These are phyloP conservation scores for Aphanomyces cochlioides DNA, from an alignment of 352 stramenopile genomes.

Conservation along the genomic window DNA sequence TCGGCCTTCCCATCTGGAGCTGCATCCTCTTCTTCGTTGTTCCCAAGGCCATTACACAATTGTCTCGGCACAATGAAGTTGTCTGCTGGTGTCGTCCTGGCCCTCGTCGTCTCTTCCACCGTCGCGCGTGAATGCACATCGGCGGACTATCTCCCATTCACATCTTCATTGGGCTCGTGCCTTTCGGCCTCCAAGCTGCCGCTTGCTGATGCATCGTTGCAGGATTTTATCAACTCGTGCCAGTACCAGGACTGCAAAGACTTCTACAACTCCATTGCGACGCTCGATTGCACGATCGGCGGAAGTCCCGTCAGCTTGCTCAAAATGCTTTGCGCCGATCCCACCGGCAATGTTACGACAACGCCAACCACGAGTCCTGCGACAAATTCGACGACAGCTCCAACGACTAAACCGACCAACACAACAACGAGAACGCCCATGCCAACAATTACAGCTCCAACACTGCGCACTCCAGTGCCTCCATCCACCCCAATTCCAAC, in stretches of 20 bases:
- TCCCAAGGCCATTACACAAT: too few species aligned
- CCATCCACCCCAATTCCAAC: too few species aligned
- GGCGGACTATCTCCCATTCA: background rate
- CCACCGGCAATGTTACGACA: background rate
- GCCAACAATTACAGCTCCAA: too few species aligned
- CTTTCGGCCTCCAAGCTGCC: background rate
- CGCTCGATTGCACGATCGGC: slow-evolving; percentile 10
- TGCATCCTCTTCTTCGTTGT: too few species aligned
- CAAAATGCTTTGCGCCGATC: background rate
- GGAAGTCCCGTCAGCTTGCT: background rate
- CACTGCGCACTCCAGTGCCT: too few species aligned
- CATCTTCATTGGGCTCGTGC: background rate
- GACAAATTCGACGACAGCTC: background rate
- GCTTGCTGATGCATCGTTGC: background rate
- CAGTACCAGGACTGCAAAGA: slow-evolving; percentile 14
- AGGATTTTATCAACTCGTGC: background rate
- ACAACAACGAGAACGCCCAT: too few species aligned
- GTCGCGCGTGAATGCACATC: background rate
- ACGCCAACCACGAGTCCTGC: background rate
- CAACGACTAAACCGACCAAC: too few species aligned
- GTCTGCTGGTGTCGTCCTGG: background rate
- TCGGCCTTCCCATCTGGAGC: too few species aligned
- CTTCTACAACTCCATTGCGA: background rate
- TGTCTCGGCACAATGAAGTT: background rate
- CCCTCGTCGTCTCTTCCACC: slow-evolving; percentile 7